Conservation (phyloP, 1,139 yeast species). For the Zygosaccharomyces sapae region DNA sequence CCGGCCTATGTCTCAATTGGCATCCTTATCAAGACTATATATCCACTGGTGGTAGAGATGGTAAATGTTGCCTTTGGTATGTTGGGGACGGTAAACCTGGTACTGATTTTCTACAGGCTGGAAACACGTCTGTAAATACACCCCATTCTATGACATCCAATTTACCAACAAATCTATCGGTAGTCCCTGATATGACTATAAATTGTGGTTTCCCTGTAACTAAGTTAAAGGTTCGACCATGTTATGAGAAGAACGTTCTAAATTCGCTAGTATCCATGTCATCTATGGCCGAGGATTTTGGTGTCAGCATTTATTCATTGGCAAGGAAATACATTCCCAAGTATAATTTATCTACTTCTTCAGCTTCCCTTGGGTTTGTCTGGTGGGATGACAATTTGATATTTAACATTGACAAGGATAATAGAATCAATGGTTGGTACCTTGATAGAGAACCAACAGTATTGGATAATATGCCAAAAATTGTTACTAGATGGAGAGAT, state of each 20-base stretch:
- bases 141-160: constrained; percentile 19
- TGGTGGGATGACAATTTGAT: constrained; percentile 35
- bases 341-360: constrained; percentile 41
- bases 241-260: constrained; percentile 40
- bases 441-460: constrained; percentile 32
- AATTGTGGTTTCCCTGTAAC: constrained; percentile 59
- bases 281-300: constrained; percentile 71
- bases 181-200: constrained; percentile 64
- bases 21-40: constrained; percentile 80
- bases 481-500: constrained; percentile 35
- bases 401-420: constrained; percentile 34
- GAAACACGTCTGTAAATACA: constrained; percentile 5
- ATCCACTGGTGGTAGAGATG: constrained; percentile 91
- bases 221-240: constrained; percentile 52
- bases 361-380: constrained; percentile 35
- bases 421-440: constrained; percentile 35
- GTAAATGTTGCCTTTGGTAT: constrained; percentile 37
- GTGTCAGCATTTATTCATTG: constrained; percentile 69
- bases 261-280: constrained; percentile 71
- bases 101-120: constrained; percentile 9
- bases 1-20: constrained; percentile 84
- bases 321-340: constrained; percentile 72
- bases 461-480: constrained; percentile 30
- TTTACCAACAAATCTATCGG: constrained; percentile 28
- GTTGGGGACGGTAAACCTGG: constrained; percentile 35